Percentiles rank a stretch among this genome's conserved stretches.
Evolutionary conservation across 139 green algal species (phyloP).

Genomic region (Chlorella sp.): DNA sequence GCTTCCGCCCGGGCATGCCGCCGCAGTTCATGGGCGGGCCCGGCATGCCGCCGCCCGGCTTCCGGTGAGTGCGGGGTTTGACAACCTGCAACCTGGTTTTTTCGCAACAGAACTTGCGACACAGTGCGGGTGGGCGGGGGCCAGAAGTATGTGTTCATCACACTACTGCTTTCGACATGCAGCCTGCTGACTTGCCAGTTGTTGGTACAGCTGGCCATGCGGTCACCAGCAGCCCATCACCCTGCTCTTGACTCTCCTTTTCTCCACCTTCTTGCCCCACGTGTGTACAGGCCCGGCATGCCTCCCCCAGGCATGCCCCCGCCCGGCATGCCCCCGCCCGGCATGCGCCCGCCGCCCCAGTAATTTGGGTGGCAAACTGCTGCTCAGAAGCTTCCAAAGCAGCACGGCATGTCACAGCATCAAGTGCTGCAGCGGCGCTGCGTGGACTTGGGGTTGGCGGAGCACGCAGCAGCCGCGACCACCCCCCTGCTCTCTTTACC

Average conservation of each 20-base stretch:
- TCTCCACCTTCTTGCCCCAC: background rate
- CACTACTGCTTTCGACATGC: background rate
- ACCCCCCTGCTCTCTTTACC: background rate
- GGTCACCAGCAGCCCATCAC: background rate
- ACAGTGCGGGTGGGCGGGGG: background rate
- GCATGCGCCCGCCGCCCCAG: slow-evolving; percentile 45
- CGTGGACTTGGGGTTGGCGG: background rate
- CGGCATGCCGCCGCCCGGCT: slow-evolving; percentile 38
- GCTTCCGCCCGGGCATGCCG: slow-evolving; percentile 39
- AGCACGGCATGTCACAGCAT: background rate
- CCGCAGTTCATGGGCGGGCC: slow-evolving; percentile 12
- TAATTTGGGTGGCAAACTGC: background rate
- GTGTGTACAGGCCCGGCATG: slow-evolving; percentile 42
- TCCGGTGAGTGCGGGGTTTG: background rate
- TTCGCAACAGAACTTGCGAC: no score
- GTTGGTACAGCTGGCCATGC: background rate
- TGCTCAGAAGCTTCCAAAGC: background rate
- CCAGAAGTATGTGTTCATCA: background rate
- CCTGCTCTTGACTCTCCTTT: background rate
- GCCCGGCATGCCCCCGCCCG: slow-evolving; percentile 46
- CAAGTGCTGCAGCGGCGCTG: background rate
- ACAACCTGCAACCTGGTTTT: no score
- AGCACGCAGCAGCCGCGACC: background rate
- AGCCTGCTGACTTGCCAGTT: background rate
- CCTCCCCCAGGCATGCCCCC: slow-evolving; percentile 56